Evolutionary conservation across 495 filamentous ascomycete species (phyloP), one percentile per base, ranked within the genome.

Genomic region (Lindgomyces ingoldianus): DNA sequence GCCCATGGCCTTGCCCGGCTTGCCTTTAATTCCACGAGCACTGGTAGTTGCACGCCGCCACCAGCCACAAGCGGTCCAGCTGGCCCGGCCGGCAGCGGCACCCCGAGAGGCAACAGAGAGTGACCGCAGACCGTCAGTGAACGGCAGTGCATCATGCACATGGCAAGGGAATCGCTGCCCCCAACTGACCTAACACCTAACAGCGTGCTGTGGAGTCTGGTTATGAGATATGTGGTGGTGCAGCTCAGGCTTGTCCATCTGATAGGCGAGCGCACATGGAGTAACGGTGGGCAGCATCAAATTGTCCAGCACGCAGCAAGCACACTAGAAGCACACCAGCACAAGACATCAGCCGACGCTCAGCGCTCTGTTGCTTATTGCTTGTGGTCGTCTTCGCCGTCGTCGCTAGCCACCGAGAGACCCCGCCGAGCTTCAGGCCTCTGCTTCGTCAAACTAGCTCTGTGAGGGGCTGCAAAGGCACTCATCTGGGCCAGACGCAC

Each of bases 241-340:
- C 9, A 12, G 56, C 26, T 27, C 54, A 12, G 14, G 4, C 4
- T 33, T 10, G 33, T 60, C 25, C 42, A 39, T 41, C 3, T 57
- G 65, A 62, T 63, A 68, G 54, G 66, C 50, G 66, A 60, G n/a
- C 12, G 18, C 55, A 19, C 60, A 53, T 62, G 33, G 55, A 50
- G 66, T 69, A 69, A 69, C 60, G 61, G 47, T 49, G 54, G 61
- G 67, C 67, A 69, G 61, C 61, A 62, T 65, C 57, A 22, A 8
- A 57, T 16, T 39, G 3, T 57, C 29, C 49, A 57, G 48, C 60
- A 44, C 25, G 27, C 29, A 10, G 24, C 51, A 27, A 9, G 21
- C 2, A 18, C 24, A 27, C 57, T 39, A 27, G 53, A 19, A 22
- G 33, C 29, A 54, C 33, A 41, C 44, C 27, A 10, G n/a, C 33